phyloP scores from a whole-genome alignment of 129 eudicot species.

The Saposhnikovia divaricata region DNA sequence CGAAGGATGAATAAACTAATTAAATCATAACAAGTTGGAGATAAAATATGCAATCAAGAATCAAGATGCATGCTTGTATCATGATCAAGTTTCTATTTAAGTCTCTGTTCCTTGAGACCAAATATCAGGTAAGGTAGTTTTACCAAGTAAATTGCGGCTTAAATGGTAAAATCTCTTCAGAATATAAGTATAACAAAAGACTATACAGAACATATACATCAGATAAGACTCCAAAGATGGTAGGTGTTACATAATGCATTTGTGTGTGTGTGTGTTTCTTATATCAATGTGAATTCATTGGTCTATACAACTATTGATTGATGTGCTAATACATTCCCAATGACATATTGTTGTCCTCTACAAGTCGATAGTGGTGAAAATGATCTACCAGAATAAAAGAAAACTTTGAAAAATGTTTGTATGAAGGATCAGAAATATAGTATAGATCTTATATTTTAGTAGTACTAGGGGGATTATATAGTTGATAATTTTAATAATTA shows the following conservation, averaged over 20 bases:
- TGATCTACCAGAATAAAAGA: too few relatives aligned
- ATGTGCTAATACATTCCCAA: too few relatives aligned
- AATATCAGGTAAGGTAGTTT: neutral
- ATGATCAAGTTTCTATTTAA: neutral
- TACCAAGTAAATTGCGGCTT: neutral
- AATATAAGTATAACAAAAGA: neutral
- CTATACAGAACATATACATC: neutral
- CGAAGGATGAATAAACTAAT: too few relatives aligned
- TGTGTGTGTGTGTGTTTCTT: neutral
- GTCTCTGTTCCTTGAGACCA: neutral
- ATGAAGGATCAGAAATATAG: too few relatives aligned
- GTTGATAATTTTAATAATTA: too few relatives aligned
- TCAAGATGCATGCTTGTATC: neutral
- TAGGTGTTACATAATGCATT: neutral
- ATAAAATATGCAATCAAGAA: neutral
- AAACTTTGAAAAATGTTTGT: too few relatives aligned
- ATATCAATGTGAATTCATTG: too few relatives aligned
- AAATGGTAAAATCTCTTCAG: neutral
- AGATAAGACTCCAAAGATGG: neutral
- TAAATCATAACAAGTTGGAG: neutral
- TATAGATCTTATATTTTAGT: too few relatives aligned
- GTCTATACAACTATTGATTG: too few relatives aligned
- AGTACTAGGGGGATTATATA: too few relatives aligned
- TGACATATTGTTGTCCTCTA: too few relatives aligned
- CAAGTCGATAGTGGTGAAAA: too few relatives aligned